These are phyloP conservation scores for Salvia hispanica DNA, from an alignment of 257 asterid genomes.

Conservation along the genomic window DNA sequence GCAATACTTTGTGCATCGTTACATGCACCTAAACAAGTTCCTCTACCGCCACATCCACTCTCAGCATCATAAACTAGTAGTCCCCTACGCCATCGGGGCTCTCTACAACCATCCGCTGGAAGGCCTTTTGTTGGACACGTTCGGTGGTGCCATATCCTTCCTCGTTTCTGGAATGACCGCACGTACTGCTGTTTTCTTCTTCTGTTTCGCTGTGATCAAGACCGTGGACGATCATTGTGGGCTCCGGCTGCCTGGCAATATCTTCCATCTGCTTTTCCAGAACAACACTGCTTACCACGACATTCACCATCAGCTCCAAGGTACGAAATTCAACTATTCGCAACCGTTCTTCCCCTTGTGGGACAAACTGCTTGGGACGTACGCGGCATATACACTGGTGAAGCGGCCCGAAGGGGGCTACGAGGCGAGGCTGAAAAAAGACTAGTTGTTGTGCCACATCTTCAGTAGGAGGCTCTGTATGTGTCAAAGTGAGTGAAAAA, in stretches of 20 bases:
- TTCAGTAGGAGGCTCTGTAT: conserved; percentile 38
- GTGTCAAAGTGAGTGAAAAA: conserved; percentile 32
- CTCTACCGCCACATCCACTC: conserved; percentile 81
- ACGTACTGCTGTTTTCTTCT: conserved; percentile 75
- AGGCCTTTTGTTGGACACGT: conserved; percentile 82
- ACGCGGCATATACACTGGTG: conserved; percentile 60
- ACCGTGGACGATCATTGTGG: conserved; percentile 93
- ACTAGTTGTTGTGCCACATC: conserved; percentile 40
- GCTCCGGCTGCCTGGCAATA: conserved; percentile 82
- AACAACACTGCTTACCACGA: conserved; percentile 88
- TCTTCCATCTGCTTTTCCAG: conserved; percentile 74
- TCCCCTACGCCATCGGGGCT: conserved; percentile 85
- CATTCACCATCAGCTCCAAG: conserved; percentile 87
- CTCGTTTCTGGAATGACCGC: conserved; percentile 87
- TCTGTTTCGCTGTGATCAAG: conserved; percentile 80
- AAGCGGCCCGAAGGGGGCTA: conserved; percentile 79
- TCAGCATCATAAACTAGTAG: conserved; percentile 76
- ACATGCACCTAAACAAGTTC: conserved; percentile 91
- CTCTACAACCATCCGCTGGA: conserved; percentile 87
- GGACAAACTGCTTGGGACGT: conserved; percentile 88
- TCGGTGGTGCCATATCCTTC: conserved; percentile 87
- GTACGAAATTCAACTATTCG: conserved; percentile 78
- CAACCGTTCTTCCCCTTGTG: conserved; percentile 87
- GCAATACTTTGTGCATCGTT: conserved; percentile 95
- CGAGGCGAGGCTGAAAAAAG: conserved; percentile 73